Evolutionary conservation across 768 basidiomycete species (phyloP), one percentile per base, ranked within the genome.

Genomic region (Candolleomyces efflorescens): DNA sequence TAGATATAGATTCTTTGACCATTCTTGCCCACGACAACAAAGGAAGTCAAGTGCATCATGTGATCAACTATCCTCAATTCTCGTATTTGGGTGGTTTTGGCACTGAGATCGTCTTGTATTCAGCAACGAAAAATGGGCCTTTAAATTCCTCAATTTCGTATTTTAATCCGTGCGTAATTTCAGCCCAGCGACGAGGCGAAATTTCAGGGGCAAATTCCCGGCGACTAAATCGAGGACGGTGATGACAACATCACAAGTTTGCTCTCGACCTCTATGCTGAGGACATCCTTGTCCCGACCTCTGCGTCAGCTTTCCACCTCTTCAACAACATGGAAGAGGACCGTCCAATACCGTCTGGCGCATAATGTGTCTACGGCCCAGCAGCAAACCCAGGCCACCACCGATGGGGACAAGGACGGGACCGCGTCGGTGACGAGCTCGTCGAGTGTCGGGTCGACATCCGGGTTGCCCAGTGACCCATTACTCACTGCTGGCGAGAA

Each of bases 261-360:
- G 12, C 51, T 53, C 32, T 39, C 17, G 15, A 39, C 32, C 46
- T 48, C 23, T 22, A 75, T 75, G 75, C 67, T 75, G 66, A 73
- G 68, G 69, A 66, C 64, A 59, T 64, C 70, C 39, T 63, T 72
- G 60, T 61, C 67, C 46, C 59, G 62, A 51, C 59, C 64, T 37
- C 58, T 61, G 56, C 71, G 73, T 50, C 68, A 65, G 22, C 71
- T 72, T 61, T 69, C 71, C 15, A 64, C 64, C 20, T 57, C 61
- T 50, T 48, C 67, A 60, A 41, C 63, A 73, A 41, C 63, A 73
- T 59, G 75, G 32, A 32, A 32, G 77, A 43, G 41, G 41, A 43
- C 9, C 3, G 18, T 20, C 17, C 41, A 12, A 20, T 20, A 43
- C 11, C 32, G 32, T 32, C 32, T 32, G 41, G 41, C 41, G 41